phyloP scores from a whole-genome alignment of 805 yeast genomes.

The Metschnikowia picachoensis region DNA sequence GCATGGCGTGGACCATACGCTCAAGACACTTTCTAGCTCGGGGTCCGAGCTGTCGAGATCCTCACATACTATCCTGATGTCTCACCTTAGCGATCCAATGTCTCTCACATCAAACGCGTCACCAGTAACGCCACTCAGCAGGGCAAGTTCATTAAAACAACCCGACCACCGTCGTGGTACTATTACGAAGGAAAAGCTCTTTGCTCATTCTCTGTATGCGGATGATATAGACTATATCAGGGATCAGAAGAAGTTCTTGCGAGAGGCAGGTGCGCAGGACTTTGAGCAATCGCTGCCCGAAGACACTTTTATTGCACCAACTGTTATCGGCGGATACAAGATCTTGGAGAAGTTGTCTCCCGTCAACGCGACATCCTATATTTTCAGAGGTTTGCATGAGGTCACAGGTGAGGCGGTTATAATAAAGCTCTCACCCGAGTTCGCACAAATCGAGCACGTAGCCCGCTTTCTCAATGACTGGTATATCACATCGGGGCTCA shows the following conservation, averaged over 20 bases:
- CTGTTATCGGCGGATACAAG: constrained; percentile 23
- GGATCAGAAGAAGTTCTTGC: constrained; percentile 20
- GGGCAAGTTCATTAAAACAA: constrained; percentile 2
- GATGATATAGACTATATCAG: constrained; percentile 23
- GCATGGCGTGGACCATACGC: constrained; percentile 4
- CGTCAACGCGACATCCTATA: constrained; percentile 9
- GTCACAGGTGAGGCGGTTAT: constrained; percentile 15
- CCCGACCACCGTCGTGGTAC: constrained; percentile 3
- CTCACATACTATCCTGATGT: constrained; percentile 10
- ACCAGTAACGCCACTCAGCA: constrained; percentile 2
- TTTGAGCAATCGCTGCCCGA: constrained; percentile 6
- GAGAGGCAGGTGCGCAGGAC: constrained; percentile 11
- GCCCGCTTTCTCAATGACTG: constrained; percentile 33
- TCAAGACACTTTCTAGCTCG: constrained; percentile 6
- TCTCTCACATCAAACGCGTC: constrained; percentile 5
- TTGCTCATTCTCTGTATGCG: constrained; percentile 24
- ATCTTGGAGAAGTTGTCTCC: constrained; percentile 19
- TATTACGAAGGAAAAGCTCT: constrained; percentile 13
- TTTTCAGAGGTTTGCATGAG: constrained; percentile 20
- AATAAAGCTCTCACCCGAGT: constrained; percentile 26
- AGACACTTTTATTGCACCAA: constrained; percentile 17
- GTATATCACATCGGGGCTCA: constrained; percentile 28
- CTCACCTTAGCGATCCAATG: constrained; percentile 6
- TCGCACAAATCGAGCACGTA: constrained; percentile 18
- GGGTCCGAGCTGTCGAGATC: constrained; percentile 13